Evolutionary conservation across 2,329 filamentous ascomycete species (phyloP), one percentile per base, ranked within the genome.

Genomic region (Polychaeton citri): DNA sequence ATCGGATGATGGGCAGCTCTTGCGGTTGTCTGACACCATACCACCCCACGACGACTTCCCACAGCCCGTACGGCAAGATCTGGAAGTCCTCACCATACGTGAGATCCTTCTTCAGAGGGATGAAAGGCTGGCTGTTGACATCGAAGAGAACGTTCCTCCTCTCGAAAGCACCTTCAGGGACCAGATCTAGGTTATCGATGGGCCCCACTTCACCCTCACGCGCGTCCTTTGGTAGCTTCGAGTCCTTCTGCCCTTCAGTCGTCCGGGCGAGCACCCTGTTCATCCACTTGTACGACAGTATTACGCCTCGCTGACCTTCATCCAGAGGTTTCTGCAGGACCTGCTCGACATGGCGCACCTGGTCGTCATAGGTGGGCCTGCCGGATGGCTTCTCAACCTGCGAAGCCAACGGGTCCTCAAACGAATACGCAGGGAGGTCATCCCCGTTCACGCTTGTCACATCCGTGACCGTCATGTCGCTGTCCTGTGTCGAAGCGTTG

Each of bases 121-220:
- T 72, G 49, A 86, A 93, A 2, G 35, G 35, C 18, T 46, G 35
- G 2, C 42, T 44, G 6, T 45, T 41, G 6, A 39, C 33, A 21
- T 52, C 50, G 19, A 42, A 38, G 6, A 52, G 39, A 15, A 46
- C 37, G 10, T 49, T 46, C 12, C 41, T 39, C 24, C 15, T 28
- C 0, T 43, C 34, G 35, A 53, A 57, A 3, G 40, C 57, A 33
- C 47, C 50, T n/a, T 43, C 37, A 6, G 44, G 39, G 35, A 87
- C 75, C 41, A 95, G 77, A 52, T 87, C 81, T 0, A 81, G 76
- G 53, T 95, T 95, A 64, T 95, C 85, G 20, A 96, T 72, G 0
- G 83, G 81, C 1, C 86, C 86, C 38, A 90, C 71, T 4, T 74
- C 70, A 5, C 72, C 74, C 39, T 78, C 70, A 8, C 66, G 54